Evolutionary conservation across 257 asterid species (phyloP), one percentile per base, ranked within the genome.

Genomic region (Jaltomata sinuosa): DNA sequence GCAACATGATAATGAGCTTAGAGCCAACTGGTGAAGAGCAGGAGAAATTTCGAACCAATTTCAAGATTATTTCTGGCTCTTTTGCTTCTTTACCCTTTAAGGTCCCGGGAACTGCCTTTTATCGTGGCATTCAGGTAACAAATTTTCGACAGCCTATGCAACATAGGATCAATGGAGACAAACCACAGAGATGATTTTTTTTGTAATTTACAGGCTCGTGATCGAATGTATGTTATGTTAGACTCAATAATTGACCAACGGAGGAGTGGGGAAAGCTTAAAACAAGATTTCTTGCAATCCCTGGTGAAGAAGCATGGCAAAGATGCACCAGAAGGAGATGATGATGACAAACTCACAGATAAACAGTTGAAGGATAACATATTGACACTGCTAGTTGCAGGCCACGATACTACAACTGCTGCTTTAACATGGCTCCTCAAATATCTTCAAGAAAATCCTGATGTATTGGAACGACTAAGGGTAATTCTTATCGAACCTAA

Each of bases 361-460:
- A 87, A 87, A 53, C 97, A 94, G 82, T 81, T 94, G 79, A 94
- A 94, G 91, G 98, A 94, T 88, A 94, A 94, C 84, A 93, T 93
- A 85, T 42, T 94, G 87, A 92, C 97, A 18, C 90, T 94, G 64
- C 87, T 93, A 59, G 94, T 93, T 87, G 98, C 98, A 32, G 98
- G 98, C 29, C 98, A 93, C 84, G 97, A 94, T 84, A 93, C 98
- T 84, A 94, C 98, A 14, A 93, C 98, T 71, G 98, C 98, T 83
- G 97, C 90, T 69, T 87, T 94, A 68, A 93, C 98, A 59, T 94
- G 98, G 97, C 89, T 92, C 36, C 83, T 92, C 89, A 93, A 94
- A 83, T 93, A 89, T 84, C 94, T 92, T 29, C 97, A 86, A 88
- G 95, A 93, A 89, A 94, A 93, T 65, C 95, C 94, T 62, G 89